These are phyloP conservation scores for Clohesyomyces aquaticus DNA, from an alignment of 495 filamentous ascomycete genomes.

Conservation along the genomic window DNA sequence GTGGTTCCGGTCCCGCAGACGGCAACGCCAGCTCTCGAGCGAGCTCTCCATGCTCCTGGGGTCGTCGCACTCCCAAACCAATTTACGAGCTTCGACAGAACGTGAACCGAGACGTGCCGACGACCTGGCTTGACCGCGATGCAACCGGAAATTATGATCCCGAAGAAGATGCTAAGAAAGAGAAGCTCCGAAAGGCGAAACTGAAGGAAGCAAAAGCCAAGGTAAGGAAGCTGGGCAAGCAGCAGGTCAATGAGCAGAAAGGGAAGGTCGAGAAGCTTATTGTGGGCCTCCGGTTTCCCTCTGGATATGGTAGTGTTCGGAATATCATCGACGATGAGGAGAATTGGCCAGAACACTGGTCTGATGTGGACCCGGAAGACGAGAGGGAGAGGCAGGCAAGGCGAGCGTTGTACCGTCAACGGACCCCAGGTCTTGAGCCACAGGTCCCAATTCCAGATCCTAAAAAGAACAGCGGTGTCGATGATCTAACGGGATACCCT, in stretches of 20 bases:
- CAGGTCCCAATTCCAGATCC: slow-evolving; percentile 33
- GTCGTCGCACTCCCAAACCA: neutral
- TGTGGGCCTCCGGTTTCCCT: slow-evolving; percentile 14
- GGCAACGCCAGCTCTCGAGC: no score
- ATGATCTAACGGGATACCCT: slow-evolving; percentile 29
- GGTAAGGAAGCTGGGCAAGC: slow-evolving; percentile 5
- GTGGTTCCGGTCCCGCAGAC: no score
- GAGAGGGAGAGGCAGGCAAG: slow-evolving; percentile 4
- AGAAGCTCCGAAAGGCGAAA: neutral
- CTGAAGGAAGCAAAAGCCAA: slow-evolving; percentile 12
- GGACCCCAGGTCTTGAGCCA: slow-evolving; percentile 1
- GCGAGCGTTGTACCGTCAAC: neutral
- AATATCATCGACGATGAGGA: slow-evolving; percentile 25
- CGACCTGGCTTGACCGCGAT: slow-evolving; percentile 24
- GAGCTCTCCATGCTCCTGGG: no score
- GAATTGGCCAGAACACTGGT: slow-evolving; percentile 28
- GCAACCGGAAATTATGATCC: slow-evolving; percentile 32
- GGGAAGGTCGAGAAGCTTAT: slow-evolving; percentile 11
- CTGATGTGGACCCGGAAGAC: slow-evolving; percentile 19
- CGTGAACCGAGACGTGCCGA: slow-evolving; percentile 14
- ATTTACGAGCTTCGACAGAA: slow-evolving; percentile 20
- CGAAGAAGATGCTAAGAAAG: slow-evolving; percentile 16
- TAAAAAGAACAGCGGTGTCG: neutral
- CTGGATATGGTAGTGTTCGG: slow-evolving; percentile 3
- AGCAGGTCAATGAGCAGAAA: slow-evolving; percentile 8